These are phyloP conservation scores for Schizophyllum commune DNA, from an alignment of 1,284 basidiomycete genomes.

Conservation along the genomic window DNA sequence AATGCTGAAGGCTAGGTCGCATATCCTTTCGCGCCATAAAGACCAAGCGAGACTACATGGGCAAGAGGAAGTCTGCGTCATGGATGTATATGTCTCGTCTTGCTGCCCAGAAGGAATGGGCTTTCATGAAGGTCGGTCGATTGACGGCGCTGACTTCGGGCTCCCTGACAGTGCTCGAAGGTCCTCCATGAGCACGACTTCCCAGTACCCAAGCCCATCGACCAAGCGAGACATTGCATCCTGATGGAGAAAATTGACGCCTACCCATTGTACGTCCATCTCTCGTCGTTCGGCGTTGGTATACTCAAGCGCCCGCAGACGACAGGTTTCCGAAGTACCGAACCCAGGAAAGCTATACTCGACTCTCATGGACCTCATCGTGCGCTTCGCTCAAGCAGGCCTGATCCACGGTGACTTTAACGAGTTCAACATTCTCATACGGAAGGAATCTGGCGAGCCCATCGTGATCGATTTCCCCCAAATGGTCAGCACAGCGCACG, in stretches of 20 bases:
- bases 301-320: constrained; percentile 37
- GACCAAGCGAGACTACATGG: constrained; percentile 93
- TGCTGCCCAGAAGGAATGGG: constrained; percentile 95
- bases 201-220: constrained; percentile 89
- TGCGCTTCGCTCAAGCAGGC: constrained; percentile 87
- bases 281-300: constrained; percentile 1
- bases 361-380: constrained; percentile 90
- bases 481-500: constrained; percentile 97
- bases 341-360: constrained; percentile 90
- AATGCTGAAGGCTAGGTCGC: constrained; percentile 72
- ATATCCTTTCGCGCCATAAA: constrained; percentile 98
- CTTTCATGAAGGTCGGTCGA: constrained; percentile 86
- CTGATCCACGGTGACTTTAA: constrained; percentile 99
- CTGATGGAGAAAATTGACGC: constrained; percentile 96
- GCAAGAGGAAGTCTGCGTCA: constrained; percentile 90
- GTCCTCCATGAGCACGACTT: constrained; percentile 91
- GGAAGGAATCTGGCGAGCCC: constrained; percentile 73
- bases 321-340: constrained; percentile 80
- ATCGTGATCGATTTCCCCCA: constrained; percentile 98
- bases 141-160: neutral
- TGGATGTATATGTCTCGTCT: constrained; percentile 99
- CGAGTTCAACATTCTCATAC: constrained; percentile 98
- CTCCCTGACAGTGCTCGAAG: constrained; percentile 29
- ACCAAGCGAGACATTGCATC: constrained; percentile 91
- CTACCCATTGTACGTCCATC: constrained; percentile 76